Base-by-base conservation (phyloP, 2,329 filamentous ascomycete genomes). In the Xylaria sp. region DNA sequence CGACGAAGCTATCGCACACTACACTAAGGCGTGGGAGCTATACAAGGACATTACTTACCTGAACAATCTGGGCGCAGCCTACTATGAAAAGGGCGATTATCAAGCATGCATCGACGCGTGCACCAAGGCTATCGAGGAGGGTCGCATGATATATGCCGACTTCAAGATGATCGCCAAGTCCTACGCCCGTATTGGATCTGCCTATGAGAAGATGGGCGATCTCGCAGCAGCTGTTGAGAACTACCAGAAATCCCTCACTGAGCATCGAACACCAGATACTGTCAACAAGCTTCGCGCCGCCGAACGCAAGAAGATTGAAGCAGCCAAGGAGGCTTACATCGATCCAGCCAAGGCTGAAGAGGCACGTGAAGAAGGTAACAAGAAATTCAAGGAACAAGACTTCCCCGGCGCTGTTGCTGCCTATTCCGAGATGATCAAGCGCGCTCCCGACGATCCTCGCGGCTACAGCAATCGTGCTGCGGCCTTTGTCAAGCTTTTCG, bases 161-260 rank as follows among this genome's bases (percentile, higher is more conserved):
- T 99, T 98, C 87, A 99, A 99, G 89, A 88, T 94, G 78, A 95
- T 99, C 74, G 94, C 97, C 79, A 98, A 98, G 90, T 93, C 95
- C n/a, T 98, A 96, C 77, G 94, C 94, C 48, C 94, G 96, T 75
- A 97, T 99, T 75, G 96, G 96, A 72, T 89, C 90, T n/a, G 90
- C 95, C 0, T 94, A 98, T 80, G 96, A 99, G 86, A 97, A 94
- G 84, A 83, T 91, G 79, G 93, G 92, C 73, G 92, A 98, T 75
- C 84, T 96, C 12, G 81, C 87, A 64, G 89, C 91, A 69, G 96
- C 97, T 28, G 89, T 99, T 72, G 90, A 93, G 75, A 93, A 93
- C 85, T 99, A 95, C 87, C 91, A 97, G 83, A 94, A 91, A 81
- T 97, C 95, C 3, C 89, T 99, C 72, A 98, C 94, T 5, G 96